phyloP scores from a whole-genome alignment of 495 filamentous ascomycete species.

The Poronia punctata region DNA sequence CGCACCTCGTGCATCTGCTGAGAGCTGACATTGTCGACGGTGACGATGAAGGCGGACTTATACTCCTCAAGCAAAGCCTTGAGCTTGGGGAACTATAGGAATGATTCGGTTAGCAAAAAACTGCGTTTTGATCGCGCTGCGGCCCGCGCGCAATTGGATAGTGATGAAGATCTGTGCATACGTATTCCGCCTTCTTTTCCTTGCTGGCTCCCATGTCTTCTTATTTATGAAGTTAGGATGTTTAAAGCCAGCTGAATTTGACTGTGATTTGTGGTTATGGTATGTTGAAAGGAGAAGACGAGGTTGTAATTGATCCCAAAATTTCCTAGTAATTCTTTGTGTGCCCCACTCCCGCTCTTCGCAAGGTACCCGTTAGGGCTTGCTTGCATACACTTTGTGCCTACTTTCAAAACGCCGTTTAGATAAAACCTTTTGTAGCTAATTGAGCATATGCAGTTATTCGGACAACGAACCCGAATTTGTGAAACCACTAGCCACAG shows the following conservation, averaged over 20 bases:
- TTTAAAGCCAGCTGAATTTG: conserved; percentile 72
- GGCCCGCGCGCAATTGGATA: no score
- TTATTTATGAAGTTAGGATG: conserved; percentile 88
- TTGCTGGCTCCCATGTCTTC: conserved; percentile 99
- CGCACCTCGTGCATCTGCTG: conserved; percentile 99
- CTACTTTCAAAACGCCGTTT: no score
- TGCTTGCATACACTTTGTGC: conserved; percentile 1
- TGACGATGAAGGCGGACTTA: conserved; percentile 93
- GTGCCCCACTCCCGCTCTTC: conserved; percentile 7
- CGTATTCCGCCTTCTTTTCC: conserved; percentile 86
- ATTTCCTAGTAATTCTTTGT: conserved; percentile 28
- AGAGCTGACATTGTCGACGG: conserved; percentile 91
- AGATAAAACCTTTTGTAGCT: no score
- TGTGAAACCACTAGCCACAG: no score
- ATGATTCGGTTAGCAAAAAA: conserved; percentile 6
- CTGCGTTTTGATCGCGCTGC: no score
- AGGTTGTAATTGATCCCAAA: conserved; percentile 8
- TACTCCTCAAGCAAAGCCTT: conserved; percentile 89
- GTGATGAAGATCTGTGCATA: conserved; percentile 8
- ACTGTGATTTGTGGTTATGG: conserved; percentile 11
- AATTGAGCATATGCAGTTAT: no score
- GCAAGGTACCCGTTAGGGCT: conserved; percentile 14
- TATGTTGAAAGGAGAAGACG: conserved; percentile 11
- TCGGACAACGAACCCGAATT: no score
- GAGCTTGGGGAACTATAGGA: conserved; percentile 79